Base-by-base conservation (phyloP, 441 rosid genomes). In the Dalechampia spathulata region DNA sequence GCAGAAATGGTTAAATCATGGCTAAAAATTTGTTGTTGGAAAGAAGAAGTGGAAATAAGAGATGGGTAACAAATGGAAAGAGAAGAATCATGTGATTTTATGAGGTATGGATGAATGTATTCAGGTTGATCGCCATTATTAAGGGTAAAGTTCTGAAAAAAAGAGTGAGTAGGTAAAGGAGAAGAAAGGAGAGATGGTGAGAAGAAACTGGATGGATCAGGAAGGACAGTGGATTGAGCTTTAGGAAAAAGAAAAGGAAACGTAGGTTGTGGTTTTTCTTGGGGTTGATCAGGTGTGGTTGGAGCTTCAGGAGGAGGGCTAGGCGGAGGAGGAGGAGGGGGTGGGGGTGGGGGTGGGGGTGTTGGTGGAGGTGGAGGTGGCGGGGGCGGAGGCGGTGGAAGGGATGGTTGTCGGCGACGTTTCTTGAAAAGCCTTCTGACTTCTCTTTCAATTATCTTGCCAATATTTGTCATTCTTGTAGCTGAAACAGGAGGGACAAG, bases 81-180 rank as follows among this genome's bases (percentile, higher is more conserved):
- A 25, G 94, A 80, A 23, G 86, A 77, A 8, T 8, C 26, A 0
- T 82, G 75, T 1, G 92, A 75, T 73, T 86, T 84, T 58, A 89
- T 49, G 62, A 84, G 80, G 71, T 89, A 92, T 0, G 99, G 99
- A 22, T 92, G 96, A 60, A 92, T 80, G 72, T 86, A 92, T 57
- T 92, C 97, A 0, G 83, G 82, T 55, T 86, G 88, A 32, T 86
- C 90, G 40, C 97, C 97, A 37, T 75, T 77, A 25, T 82, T 81
- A 32, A 92, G 91, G 60, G 90, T 76, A 58, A 81, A 86, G 71
- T 92, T 92, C 38, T 92, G 96, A 77, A 92, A 92, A 80, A 86
- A 92, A 49, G 90, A 89, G 53, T 83, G 86, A 7, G 98, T 92
- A 0, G 96, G 99, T 62, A 85, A 76, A 34, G 99, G 99, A 16